Conservation (phyloP, 2,329 filamentous ascomycete species). For the Colletotrichum lindemuthianum region DNA sequence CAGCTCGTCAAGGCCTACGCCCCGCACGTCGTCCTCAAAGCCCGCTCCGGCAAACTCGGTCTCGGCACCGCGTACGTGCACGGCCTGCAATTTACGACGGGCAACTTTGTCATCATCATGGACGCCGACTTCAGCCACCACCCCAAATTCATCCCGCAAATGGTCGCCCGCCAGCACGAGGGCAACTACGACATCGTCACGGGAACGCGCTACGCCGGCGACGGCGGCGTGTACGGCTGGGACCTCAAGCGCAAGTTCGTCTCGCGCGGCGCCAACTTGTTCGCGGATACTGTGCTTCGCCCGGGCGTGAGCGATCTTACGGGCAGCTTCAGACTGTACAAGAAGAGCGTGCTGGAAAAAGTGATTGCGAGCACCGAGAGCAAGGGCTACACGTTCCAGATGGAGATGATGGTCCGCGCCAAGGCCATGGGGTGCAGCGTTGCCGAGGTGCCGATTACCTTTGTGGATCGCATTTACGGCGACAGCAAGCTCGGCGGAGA, state of each 20-base stretch:
- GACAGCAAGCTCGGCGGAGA: slow-evolving; percentile 94
- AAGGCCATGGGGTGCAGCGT: slow-evolving; percentile 96
- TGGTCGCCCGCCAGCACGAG: slow-evolving; percentile 83
- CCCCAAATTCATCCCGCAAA: slow-evolving; percentile 97
- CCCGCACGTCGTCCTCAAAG: slow-evolving; percentile 82
- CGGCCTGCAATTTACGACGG: slow-evolving; percentile 87
- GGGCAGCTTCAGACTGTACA: slow-evolving; percentile 94
- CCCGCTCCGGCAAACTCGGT: slow-evolving; percentile 94
- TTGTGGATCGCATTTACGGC: slow-evolving; percentile 94
- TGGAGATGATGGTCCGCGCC: slow-evolving; percentile 98
- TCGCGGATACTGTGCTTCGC: slow-evolving; percentile 92
- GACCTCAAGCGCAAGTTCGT: slow-evolving; percentile 91
- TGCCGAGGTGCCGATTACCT: slow-evolving; percentile 94
- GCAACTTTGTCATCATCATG: slow-evolving; percentile 99
- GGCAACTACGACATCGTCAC: slow-evolving; percentile 96
- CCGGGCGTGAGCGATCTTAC: slow-evolving; percentile 96
- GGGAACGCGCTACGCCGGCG: slow-evolving; percentile 90
- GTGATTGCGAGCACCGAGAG: slow-evolving; percentile 91
- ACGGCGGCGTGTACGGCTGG: slow-evolving; percentile 95
- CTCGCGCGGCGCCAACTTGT: slow-evolving; percentile 89
- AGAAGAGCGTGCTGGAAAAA: slow-evolving; percentile 87
- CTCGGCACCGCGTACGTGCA: slow-evolving; percentile 97
- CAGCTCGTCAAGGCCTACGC: slow-evolving; percentile 90
- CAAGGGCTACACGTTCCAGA: slow-evolving; percentile 99
- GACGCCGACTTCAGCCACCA: slow-evolving; percentile 99